Conservation (phyloP, 768 basidiomycete species). For the Collybia sordida region DNA sequence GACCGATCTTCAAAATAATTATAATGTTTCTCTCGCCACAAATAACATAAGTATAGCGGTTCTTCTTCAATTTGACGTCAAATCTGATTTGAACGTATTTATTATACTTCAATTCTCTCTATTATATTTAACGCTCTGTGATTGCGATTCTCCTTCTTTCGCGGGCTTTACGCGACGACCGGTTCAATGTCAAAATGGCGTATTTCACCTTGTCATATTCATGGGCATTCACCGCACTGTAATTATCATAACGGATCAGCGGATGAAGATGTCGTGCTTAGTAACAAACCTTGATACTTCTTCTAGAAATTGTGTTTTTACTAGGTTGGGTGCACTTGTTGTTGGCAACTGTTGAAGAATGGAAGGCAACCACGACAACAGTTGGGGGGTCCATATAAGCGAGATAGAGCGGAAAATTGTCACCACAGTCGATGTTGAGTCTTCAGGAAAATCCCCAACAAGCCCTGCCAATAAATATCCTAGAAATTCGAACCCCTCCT, state of each 20-base stretch:
- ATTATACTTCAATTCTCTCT: no score
- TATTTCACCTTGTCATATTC: constrained; percentile 85
- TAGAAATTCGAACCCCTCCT: constrained; percentile 73
- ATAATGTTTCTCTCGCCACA: no score
- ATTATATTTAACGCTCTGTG: constrained; percentile 31
- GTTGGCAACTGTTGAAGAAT: constrained; percentile 72
- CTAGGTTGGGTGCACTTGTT: constrained; percentile 55
- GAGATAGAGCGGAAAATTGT: constrained; percentile 75
- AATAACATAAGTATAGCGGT: no score
- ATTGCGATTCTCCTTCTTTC: constrained; percentile 53
- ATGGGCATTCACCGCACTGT: constrained; percentile 61
- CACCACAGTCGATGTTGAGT: constrained; percentile 69
- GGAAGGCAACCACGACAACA: constrained; percentile 71
- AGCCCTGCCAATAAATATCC: constrained; percentile 74
- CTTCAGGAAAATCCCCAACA: constrained; percentile 87
- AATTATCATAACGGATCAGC: neutral
- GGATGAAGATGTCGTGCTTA: neutral
- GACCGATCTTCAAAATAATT: no score
- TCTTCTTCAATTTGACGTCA: neutral
- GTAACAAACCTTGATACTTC: constrained; percentile 72
- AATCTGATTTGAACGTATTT: neutral
- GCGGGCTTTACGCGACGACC: constrained; percentile 72
- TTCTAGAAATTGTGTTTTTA: constrained; percentile 69
- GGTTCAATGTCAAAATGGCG: constrained; percentile 66
- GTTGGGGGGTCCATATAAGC: constrained; percentile 62